Conservation (phyloP, 2,329 filamentous ascomycete genomes). For the Trichophyton rubrum region DNA sequence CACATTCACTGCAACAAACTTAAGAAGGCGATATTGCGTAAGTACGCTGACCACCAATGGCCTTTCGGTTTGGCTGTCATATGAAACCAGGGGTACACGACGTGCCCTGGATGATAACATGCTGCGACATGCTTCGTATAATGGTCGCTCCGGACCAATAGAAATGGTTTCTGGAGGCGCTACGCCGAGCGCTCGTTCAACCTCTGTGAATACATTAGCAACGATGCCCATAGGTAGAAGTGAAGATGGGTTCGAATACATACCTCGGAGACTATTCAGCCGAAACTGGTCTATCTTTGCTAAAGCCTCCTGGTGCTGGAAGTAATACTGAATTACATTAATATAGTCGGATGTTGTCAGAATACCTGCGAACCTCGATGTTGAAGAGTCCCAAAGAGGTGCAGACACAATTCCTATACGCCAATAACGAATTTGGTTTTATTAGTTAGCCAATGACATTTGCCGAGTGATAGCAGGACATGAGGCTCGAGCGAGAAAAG, state of each 20-base stretch:
- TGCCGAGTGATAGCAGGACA: constrained; percentile 10
- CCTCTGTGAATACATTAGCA: constrained; percentile 47
- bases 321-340: constrained; percentile 98
- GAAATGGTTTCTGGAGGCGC: constrained; percentile 86
- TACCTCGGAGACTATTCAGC: constrained; percentile 81
- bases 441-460: constrained; percentile 7
- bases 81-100: constrained; percentile 83
- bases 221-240: neutral
- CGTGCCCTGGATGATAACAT: constrained; percentile 92
- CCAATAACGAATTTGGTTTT: constrained; percentile 4
- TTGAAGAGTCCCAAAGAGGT: constrained; percentile 89
- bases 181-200: constrained; percentile 87
- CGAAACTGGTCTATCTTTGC: constrained; percentile 87
- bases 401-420: constrained; percentile 83
- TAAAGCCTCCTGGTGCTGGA: constrained; percentile 85
- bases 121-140: constrained; percentile 88
- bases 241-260: constrained; percentile 5
- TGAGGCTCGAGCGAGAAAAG: neutral
- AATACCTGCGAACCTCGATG: constrained; percentile 83
- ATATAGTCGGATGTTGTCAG: constrained; percentile 95
- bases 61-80: constrained; percentile 84
- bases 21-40: constrained; percentile 95
- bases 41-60: constrained; percentile 93
- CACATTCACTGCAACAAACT: constrained; percentile 95
- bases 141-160: constrained; percentile 76